Evolutionary conservation across 2,329 filamentous ascomycete species (phyloP), one percentile per base, ranked within the genome.

Genomic region (Exophiala oligosperma): DNA sequence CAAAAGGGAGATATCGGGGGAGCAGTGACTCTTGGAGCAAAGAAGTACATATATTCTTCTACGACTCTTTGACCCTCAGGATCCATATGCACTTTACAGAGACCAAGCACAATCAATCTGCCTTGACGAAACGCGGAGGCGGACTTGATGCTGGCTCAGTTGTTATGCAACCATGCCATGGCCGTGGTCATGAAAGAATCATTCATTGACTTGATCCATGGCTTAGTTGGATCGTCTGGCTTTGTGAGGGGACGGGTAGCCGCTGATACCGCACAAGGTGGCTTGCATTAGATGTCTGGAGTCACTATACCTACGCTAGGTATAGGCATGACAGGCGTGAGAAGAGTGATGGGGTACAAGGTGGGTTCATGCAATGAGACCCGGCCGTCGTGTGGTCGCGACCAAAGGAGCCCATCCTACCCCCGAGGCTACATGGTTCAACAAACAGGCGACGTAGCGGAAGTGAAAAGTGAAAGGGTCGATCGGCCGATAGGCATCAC

Each of bases 41-140:
- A 56, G 29, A 57, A 24, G 40, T 26, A 41, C 46, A 43, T 46
- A 17, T 12, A 37, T 38, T 43, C 48, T 46, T 14, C 52, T 40
- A 3, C 23, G 21, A 32, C 14, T 84, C 82, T 35, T 35, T 35
- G 62, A 85, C 40, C 11, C 40, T 17, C 40, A 82, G 60, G 82
- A 79, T 68, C 83, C 76, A 61, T 74, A 76, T 68, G 85, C 84
- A 55, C 79, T 79, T 23, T 77, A 78, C 28, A 80, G 43, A 8
- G 79, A 41, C 76, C 37, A 28, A 21, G 46, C 17, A 24, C 12
- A 28, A 14, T 41, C 28, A 52, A 48, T 61, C 55, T 59, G 61
- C 57, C 57, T 60, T 49, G 29, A 29, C 49, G 41, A 51, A 28
- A 48, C 29, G 50, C 35, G 41, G 54, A 63, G 61, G 61, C 61